A percentile compares a stretch with the other conserved stretches of the same genome.
Evolutionary conservation across 2,329 filamentous ascomycete species (phyloP).

Genomic region (Chrysosphaeria jannelii): DNA sequence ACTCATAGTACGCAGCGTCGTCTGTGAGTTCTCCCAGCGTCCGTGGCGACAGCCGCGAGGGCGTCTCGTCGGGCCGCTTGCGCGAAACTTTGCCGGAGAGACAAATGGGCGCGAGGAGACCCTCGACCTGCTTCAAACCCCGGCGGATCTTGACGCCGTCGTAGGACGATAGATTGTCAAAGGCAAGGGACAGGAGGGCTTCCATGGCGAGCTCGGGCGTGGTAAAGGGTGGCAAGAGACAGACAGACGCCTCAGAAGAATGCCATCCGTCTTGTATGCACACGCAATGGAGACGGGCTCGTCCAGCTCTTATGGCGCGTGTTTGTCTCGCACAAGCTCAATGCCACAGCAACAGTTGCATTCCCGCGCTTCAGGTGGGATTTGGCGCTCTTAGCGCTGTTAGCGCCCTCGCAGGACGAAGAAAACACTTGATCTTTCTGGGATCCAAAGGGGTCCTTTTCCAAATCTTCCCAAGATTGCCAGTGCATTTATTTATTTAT

Average conservation of each 20-base stretch:
- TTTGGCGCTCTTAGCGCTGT: too few species aligned
- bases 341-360: too few species aligned
- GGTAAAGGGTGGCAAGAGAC: not conserved
- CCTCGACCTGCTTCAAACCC: constrained; percentile 78
- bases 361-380: too few species aligned
- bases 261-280: too few species aligned
- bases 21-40: constrained; percentile 37
- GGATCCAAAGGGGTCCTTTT: too few species aligned
- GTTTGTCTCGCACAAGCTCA: constrained; percentile 2
- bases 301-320: too few species aligned
- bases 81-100: constrained; percentile 19
- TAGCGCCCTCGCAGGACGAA: too few species aligned
- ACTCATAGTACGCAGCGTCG: constrained; percentile 78
- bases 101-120: constrained; percentile 79
- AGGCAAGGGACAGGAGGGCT: constrained; percentile 66
- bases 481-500: too few species aligned
- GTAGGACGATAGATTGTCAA: constrained; percentile 87
- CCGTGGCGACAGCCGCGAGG: constrained; percentile 14
- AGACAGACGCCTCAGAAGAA: not conserved
- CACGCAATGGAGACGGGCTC: too few species aligned
- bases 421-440: too few species aligned
- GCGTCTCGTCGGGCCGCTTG: constrained; percentile 5
- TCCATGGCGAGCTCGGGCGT: constrained; percentile 32
- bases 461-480: too few species aligned
- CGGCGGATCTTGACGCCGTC: constrained; percentile 76